phyloP scores from a whole-genome alignment of 306 rosid genomes.

The Cercis canadensis region DNA sequence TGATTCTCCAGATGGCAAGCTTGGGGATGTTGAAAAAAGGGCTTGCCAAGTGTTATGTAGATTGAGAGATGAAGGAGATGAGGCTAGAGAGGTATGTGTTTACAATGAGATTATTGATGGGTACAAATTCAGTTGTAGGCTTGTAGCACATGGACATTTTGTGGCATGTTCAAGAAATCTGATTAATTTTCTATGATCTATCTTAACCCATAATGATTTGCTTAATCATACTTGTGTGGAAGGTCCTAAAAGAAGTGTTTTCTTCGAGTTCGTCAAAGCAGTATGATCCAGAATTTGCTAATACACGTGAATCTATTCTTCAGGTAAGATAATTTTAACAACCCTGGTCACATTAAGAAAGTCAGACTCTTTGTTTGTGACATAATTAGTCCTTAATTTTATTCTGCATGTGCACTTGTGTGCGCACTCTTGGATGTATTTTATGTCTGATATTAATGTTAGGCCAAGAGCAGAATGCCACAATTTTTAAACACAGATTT shows the following conservation, averaged over 20 bases:
- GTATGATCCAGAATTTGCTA: constrained; percentile 65
- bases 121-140: constrained; percentile 10
- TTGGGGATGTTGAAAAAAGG: constrained; percentile 80
- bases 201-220: constrained; percentile 28
- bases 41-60: constrained; percentile 78
- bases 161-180: constrained; percentile 7
- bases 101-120: constrained; percentile 29
- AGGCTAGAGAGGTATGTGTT: constrained; percentile 68
- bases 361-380: not conserved
- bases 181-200: constrained; percentile 20
- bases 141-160: not conserved
- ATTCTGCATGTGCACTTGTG: constrained; percentile 18
- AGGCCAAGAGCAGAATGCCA: too few relatives aligned
- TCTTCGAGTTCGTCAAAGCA: constrained; percentile 63
- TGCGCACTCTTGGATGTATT: constrained; percentile 6
- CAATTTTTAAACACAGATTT: too few relatives aligned
- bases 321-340: constrained; percentile 59
- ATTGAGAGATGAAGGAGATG: constrained; percentile 77
- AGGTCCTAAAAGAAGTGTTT: constrained; percentile 80
- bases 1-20: constrained; percentile 60
- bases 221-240: constrained; percentile 29
- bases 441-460: constrained; percentile 11
- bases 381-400: not conserved
- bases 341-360: constrained; percentile 19
- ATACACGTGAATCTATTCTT: constrained; percentile 77